Percentiles rank a stretch among this genome's conserved stretches.
phyloP scores from a whole-genome alignment of 1,284 basidiomycete species.

The Ganoderma sinense region DNA sequence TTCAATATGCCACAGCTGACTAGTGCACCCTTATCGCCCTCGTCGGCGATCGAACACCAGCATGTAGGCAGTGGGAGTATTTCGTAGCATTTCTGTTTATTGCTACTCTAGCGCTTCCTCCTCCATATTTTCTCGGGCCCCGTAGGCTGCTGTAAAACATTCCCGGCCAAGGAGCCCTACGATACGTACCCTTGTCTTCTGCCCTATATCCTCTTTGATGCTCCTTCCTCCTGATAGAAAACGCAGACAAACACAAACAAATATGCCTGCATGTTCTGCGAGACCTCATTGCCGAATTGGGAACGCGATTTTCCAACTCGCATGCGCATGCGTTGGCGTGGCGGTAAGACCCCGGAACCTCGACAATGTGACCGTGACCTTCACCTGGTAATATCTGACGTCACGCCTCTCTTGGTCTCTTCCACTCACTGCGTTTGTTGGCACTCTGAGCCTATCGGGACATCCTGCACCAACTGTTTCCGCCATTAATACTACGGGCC shows the following conservation, averaged over 20 bases:
- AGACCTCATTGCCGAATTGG: not conserved
- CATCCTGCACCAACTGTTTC: not conserved
- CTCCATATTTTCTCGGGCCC: not conserved
- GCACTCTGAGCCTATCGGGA: not conserved
- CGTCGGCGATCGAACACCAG: not conserved
- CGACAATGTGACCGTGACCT: not conserved
- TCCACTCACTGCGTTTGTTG: not conserved
- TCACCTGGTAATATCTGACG: conserved; percentile 1
- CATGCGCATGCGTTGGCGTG: too few relatives aligned
- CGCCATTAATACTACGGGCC: not conserved
- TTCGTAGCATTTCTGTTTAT: not conserved
- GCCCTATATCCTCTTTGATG: not conserved
- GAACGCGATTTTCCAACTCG: not conserved
- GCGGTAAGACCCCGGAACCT: conserved; percentile 10
- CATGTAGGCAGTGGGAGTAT: not conserved
- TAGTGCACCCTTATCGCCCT: conserved; percentile 4
- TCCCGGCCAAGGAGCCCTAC: not conserved
- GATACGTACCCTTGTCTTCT: not conserved
- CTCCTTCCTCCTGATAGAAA: not conserved
- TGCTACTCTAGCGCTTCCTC: not conserved
- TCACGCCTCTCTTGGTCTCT: not conserved
- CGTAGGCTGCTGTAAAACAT: not conserved
- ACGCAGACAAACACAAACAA: not conserved
- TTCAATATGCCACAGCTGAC: conserved; percentile 1
- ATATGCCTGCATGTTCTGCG: not conserved